Base-by-base conservation (phyloP, 345 rosid genomes). In the Odontarrhena argentea region DNA sequence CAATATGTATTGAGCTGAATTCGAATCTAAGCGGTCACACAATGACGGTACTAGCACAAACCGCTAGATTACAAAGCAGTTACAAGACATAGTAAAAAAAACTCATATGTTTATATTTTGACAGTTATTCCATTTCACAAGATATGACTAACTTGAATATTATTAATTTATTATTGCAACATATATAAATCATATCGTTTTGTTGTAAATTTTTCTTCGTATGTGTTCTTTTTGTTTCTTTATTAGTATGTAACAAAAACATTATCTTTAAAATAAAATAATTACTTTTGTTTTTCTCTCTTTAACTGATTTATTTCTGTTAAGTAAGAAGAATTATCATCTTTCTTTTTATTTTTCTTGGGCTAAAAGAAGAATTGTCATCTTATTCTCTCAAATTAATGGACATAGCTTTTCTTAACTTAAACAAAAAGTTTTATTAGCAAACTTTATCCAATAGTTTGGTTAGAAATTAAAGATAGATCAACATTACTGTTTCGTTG, bases 381-480 rank as follows among this genome's bases (percentile, higher is more conserved):
- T 34, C 1, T 13, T 44, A 42, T 36, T 53, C 30, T 70, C 40
- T 43, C 44, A 30, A 66, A 49, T 41, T 40, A 3, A 34, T 36
- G 34, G 2, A 18, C 7, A n/a, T 32, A 18, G 11, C 3, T 55
- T 67, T 66, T n/a, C 63, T 45, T 45, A 13, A 9, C 38, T 35
- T 35, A 22, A 49, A 24, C 42, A 49, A 6, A 15, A 5, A 4
- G 5, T 10, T 35, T 22, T 43, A 6, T 45, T 25, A 45, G 57
- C 52, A 41, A 30, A 38, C 37, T 71, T 50, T 57, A 65, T 57
- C 60, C 60, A 24, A 56, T 34, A 65, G 55, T 57, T 72, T 55
- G 76, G 66, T 72, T 14, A 65, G 40, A 50, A 50, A 63, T 32
- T 47, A 55, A 71, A 34, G 18, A 49, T 8, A 5, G 24, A 8